Percentiles rank a stretch among this genome's conserved stretches.
These are phyloP conservation scores for Lentinus polychrous DNA, from an alignment of 1,284 basidiomycete genomes.

Conservation along the genomic window DNA sequence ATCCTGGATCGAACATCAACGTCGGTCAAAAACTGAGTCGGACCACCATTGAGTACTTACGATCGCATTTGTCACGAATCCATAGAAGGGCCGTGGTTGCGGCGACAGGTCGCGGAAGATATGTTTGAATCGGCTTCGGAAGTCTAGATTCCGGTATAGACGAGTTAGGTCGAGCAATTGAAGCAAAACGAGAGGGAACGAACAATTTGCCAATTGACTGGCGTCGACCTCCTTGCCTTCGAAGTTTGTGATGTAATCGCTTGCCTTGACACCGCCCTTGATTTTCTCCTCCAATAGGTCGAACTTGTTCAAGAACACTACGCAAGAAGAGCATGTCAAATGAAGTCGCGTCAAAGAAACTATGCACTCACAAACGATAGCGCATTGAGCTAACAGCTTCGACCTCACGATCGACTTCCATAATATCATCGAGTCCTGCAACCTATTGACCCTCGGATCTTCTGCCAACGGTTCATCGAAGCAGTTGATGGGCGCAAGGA, in stretches of 20 bases:
- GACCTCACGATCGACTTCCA: slow-evolving; percentile 53
- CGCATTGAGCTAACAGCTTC: slow-evolving; percentile 47
- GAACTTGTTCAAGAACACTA: slow-evolving; percentile 61
- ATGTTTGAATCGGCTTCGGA: slow-evolving; percentile 13
- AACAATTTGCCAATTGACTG: slow-evolving; percentile 52
- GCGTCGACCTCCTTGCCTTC: slow-evolving; percentile 55
- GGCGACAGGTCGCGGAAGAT: slow-evolving; percentile 13
- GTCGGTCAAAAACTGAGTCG: too few species aligned
- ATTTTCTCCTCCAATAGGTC: slow-evolving; percentile 42
- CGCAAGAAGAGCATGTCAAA: background rate
- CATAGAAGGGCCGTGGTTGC: slow-evolving; percentile 12
- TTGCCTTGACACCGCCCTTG: slow-evolving; percentile 23
- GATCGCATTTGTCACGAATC: slow-evolving; percentile 13
- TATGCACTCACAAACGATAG: slow-evolving; percentile 36
- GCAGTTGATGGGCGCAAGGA: slow-evolving; percentile 63
- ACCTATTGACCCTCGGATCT: slow-evolving; percentile 51
- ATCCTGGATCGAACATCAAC: slow-evolving; percentile 9
- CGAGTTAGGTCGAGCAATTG: background rate
- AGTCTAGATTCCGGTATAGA: slow-evolving; percentile 10
- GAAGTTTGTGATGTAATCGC: slow-evolving; percentile 41
- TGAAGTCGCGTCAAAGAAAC: background rate
- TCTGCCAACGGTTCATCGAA: slow-evolving; percentile 61
- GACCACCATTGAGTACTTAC: slow-evolving; percentile 9
- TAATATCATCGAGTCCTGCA: slow-evolving; percentile 60
- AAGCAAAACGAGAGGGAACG: slow-evolving; percentile 16